Evolutionary conservation across 2,329 filamentous ascomycete genomes (phyloP), one percentile per base, ranked within the genome.

Genomic region (Pseudocercospora eumusae): DNA sequence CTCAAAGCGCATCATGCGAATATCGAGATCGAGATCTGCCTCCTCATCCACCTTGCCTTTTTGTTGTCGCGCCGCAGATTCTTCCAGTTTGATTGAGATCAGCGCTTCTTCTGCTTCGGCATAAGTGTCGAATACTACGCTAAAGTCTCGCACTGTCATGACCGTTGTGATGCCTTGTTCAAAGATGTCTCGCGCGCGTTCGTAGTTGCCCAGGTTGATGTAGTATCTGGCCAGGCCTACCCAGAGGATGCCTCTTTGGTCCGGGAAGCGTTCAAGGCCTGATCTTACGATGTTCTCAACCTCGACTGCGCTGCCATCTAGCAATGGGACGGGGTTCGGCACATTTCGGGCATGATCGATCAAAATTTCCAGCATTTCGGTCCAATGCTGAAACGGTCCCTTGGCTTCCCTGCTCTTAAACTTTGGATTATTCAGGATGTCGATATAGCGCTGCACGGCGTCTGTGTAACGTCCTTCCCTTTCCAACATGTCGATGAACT

Each of bases 111-210:
- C 95, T 65, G 97, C 97, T 76, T 99, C 95, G 31, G 91, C 88
- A 73, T 98, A 99, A 0, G 93, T 90, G 76, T 99, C 95, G 70
- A 99, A 99, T 50, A 98, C 89, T 59, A 98, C 85, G 0, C 93
- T 96, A 73, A 99, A 99, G 78, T 99, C 95, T 60, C 95, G 88
- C 49, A 99, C 93, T 1, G 95, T 99, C 93, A 98, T 98, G 66
- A 97, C 96, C 1, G 93, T 98, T 10, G 92, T 96, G 68, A 98
- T 91, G 49, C 91, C 96, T 76, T 98, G 93, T 77, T 99, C 95
- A 68, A 96, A 98, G 3, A 96, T 84, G 75, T 99, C 95, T 67
- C 96, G 84, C 13, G 95, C 93, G 64, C 89, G 88, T 78, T 98
- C 96, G 73, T 97, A 98, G 73, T 90, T 92, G 49, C 93, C 93